These are phyloP conservation scores for Termitomyces bulborhizus DNA, from an alignment of 768 basidiomycete genomes.

Conservation along the genomic window DNA sequence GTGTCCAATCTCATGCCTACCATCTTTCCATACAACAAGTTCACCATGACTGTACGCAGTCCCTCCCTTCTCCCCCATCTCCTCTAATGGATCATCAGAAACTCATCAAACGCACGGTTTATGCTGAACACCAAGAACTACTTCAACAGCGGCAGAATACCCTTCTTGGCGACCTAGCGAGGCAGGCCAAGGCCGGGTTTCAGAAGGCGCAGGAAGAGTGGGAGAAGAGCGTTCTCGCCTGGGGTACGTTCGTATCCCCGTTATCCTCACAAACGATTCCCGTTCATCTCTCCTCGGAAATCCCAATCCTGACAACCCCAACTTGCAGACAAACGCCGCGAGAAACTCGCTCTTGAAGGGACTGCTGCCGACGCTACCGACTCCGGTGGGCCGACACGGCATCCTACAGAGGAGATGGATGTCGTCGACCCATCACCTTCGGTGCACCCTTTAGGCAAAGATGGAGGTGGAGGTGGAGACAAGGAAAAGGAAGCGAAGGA, in stretches of 20 bases:
- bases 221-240: constrained; percentile 61
- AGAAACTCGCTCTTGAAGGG: constrained; percentile 38
- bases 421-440: constrained; percentile 7
- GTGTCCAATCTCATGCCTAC: constrained; percentile 63
- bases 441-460: no score
- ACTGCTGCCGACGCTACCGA: constrained; percentile 23
- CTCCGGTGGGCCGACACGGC: constrained; percentile 30
- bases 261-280: no score
- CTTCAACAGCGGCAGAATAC: constrained; percentile 64
- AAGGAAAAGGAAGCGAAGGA: constrained; percentile 11
- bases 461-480: background rate
- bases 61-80: background rate
- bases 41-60: constrained; percentile 75
- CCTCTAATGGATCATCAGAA: constrained; percentile 43
- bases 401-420: constrained; percentile 43
- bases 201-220: constrained; percentile 69
- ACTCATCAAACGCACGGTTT: constrained; percentile 89
- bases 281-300: no score
- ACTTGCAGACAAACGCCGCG: constrained; percentile 45
- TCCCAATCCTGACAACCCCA: background rate
- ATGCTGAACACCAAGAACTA: constrained; percentile 61
- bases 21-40: constrained; percentile 92
- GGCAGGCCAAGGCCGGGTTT: constrained; percentile 60
- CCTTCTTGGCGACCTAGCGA: constrained; percentile 55
- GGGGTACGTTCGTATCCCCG: constrained; percentile 38